Evolutionary conservation across 805 yeast species (phyloP), one percentile per base, ranked within the genome.

Genomic region (Kodamaea laetipori): DNA sequence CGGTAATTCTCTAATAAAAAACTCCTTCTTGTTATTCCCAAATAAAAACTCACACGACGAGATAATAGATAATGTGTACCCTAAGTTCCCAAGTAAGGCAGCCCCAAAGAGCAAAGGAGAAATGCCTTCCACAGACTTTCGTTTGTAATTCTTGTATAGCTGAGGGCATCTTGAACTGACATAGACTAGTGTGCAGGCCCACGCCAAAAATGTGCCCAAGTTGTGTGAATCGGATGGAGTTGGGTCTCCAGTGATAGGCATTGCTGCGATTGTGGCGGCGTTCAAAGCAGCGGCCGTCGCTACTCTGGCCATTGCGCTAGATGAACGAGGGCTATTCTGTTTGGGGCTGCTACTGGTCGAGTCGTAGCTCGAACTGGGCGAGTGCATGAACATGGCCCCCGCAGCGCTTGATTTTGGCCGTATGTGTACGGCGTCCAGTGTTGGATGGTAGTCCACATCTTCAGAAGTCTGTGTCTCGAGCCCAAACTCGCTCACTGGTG

Each of bases 121-220:
- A 2, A 90, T 71, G 2, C 97, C 97, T 25, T 84, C 83, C 0
- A 95, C 94, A 1, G 96, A 86, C 58, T 86, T 86, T 30, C 96
- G 72, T 41, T 68, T 54, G 59, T 79, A 83, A 64, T 90, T 90
- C 60, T 86, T 89, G 57, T 76, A 67, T 39, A 90, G 68, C 58
- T 90, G 98, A 1, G 98, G 98, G 37, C 89, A 61, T 48, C 98
- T 74, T 2, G 96, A 86, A 8, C 81, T 69, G 35, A 89, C 75
- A 58, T 92, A 90, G 42, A 87, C 80, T 4, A 64, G 53, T 0
- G 95, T 86, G 49, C 96, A 88, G 2, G 74, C 53, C 95, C 96
- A 90, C 0, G 97, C 90, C 32, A 86, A 55, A 13, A 55, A 28
- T 1, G 44, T 37, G 2, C 55, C 61, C 12, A 48, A 11, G 17